Evolutionary conservation across 2,329 filamentous ascomycete genomes (phyloP).

Genomic region (Microascus cirrosus): DNA sequence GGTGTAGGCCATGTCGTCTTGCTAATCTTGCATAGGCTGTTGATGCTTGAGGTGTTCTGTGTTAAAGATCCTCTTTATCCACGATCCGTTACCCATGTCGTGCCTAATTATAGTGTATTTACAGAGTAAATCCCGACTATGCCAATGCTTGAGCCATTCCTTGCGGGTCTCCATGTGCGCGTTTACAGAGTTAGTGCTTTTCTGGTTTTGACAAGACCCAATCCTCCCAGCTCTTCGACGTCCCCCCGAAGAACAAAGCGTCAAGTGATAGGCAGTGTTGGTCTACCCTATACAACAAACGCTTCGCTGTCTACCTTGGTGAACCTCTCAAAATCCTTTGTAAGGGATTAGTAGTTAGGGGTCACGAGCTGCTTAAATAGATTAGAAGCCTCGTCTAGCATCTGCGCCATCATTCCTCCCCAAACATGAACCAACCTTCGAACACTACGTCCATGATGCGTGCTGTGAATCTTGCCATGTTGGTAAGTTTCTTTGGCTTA

Average conservation of each 20-base stretch:
- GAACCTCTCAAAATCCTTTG: slow-evolving; percentile 68
- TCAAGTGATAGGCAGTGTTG: slow-evolving; percentile 70
- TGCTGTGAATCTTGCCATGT: slow-evolving; percentile 67
- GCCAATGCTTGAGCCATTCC: slow-evolving; percentile 75
- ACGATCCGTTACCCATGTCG: slow-evolving; percentile 75
- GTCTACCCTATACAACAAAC: slow-evolving; percentile 82
- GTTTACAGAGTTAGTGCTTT: slow-evolving; percentile 64
- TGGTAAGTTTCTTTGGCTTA: slow-evolving; percentile 77
- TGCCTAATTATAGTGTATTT: slow-evolving; percentile 72
- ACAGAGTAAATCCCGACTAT: slow-evolving; percentile 52
- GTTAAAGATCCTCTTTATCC: slow-evolving; percentile 91
- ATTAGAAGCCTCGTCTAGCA: slow-evolving; percentile 66
- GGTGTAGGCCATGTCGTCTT: slow-evolving; percentile 76
- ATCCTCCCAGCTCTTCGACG: slow-evolving; percentile 78
- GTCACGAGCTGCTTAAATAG: slow-evolving; percentile 64
- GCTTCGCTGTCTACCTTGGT: slow-evolving; percentile 81
- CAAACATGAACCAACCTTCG: slow-evolving; percentile 93
- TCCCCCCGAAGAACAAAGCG: slow-evolving; percentile 65
- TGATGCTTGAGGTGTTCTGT: slow-evolving; percentile 91
- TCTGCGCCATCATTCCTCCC: slow-evolving; percentile 86
- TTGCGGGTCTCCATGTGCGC: slow-evolving; percentile 61
- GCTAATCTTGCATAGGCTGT: slow-evolving; percentile 78
- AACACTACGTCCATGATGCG: slow-evolving; percentile 87
- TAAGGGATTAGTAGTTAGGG: slow-evolving; percentile 59
- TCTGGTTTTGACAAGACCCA: slow-evolving; percentile 78